A percentile compares a stretch with the other conserved stretches of the same genome.
Conservation (phyloP, 306 rosid genomes). For the Cotoneaster glaucophyllus region DNA sequence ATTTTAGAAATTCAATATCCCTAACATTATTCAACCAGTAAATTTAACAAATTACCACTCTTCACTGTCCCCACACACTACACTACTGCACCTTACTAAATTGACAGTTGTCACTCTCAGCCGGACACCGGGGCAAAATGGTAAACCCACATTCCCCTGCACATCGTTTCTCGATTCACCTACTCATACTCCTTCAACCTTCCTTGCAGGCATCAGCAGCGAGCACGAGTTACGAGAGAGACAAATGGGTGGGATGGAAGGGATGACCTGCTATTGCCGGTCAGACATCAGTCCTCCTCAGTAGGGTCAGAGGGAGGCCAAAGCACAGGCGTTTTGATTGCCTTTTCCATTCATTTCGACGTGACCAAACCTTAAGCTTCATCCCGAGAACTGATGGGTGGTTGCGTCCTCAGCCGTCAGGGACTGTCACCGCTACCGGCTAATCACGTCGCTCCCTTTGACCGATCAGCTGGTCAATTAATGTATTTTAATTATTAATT, state of each 20-base stretch:
- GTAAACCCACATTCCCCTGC: slow-evolving; percentile 7
- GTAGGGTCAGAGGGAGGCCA: not conserved
- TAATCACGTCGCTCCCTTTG: not conserved
- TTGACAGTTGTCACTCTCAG: not conserved
- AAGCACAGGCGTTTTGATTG: slow-evolving; percentile 40
- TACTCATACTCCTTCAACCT: slow-evolving; percentile 15
- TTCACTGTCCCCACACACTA: not conserved
- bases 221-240: slow-evolving; percentile 24
- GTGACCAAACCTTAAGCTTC: slow-evolving; percentile 78
- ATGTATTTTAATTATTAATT: not conserved
- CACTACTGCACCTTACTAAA: not conserved
- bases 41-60: slow-evolving; percentile 1
- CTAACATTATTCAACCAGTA: accelerated
- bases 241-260: not conserved
- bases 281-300: not conserved
- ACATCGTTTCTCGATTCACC: slow-evolving; percentile 24
- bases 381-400: slow-evolving; percentile 33
- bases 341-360: slow-evolving; percentile 25
- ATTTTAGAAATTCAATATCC: accelerated
- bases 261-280: slow-evolving; percentile 35
- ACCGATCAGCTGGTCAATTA: not conserved
- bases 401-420: slow-evolving; percentile 40
- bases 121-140: not conserved
- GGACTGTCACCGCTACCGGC: slow-evolving; percentile 7
- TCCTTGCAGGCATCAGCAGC: slow-evolving; percentile 10